Evolutionary conservation across 495 filamentous ascomycete genomes (phyloP).

Genomic region (Penicillium cosmopolitanum): DNA sequence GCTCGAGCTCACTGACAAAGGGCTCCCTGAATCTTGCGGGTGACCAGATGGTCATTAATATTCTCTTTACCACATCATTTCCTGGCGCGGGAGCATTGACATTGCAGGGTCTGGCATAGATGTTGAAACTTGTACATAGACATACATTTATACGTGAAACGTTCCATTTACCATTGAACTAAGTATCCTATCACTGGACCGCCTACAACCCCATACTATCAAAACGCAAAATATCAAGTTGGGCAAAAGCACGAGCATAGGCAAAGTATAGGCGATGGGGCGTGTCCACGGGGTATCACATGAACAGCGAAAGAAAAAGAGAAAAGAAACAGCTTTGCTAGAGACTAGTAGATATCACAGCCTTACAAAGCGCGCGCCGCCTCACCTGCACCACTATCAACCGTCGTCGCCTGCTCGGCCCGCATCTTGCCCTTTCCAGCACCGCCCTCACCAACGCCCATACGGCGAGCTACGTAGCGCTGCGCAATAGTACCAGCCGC

Average conservation of each 20-base stretch:
- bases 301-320: conserved; percentile 19
- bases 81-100: conserved; percentile 17
- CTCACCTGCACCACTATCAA: conserved; percentile 79
- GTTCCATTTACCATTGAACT: conserved; percentile 5
- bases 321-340: conserved; percentile 22
- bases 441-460: conserved; percentile 90
- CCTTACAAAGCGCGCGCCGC: conserved; percentile 68
- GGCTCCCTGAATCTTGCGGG: too few species aligned
- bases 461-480: conserved; percentile 89
- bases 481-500: conserved; percentile 89
- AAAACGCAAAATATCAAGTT: not conserved
- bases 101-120: conserved; percentile 1
- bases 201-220: not conserved
- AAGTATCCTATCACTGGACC: not conserved
- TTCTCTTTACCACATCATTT: too few species aligned
- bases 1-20: too few species aligned
- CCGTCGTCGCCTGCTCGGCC: conserved; percentile 67
- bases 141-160: conserved; percentile 2
- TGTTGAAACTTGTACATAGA: conserved; percentile 1
- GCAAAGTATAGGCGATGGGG: conserved; percentile 16
- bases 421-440: conserved; percentile 74
- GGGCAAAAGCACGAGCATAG: not conserved
- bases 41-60: too few species aligned
- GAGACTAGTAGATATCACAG: not conserved
- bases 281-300: conserved; percentile 22